Evolutionary conservation across 164 flowering plant species (phyloP), one percentile per base, ranked within the genome.

Genomic region (Aristolochia californica): DNA sequence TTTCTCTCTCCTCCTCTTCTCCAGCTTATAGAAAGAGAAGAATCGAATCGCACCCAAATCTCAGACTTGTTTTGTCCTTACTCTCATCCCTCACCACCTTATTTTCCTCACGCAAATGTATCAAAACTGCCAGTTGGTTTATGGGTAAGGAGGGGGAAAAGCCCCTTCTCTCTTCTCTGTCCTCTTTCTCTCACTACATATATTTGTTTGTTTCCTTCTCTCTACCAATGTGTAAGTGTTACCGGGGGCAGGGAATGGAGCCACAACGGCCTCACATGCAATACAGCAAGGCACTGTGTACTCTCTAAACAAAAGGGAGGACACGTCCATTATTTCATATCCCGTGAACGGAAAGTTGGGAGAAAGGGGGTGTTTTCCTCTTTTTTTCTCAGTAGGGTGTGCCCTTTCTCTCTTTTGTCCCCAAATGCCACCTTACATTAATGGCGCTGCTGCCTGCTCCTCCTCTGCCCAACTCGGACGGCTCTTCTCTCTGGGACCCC

Each of bases 231-330:
- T 54, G 40, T 28, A 18, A 24, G 25, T 50, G 54, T 15, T 45
- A 24, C 30, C 9, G 51, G 45, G 45, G 64, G 62, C 66, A 64
- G 60, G 59, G 63, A 64, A 65, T 71, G 54, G 72, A 66, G 73
- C 75, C 76, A 73, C 70, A 73, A 78, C 65, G 60, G 17, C 58
- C 40, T 77, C 90, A 84, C 90, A 84, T 84, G 91, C 74, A 66
- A 50, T 78, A 82, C 91, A 84, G 91, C 85, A 51, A 71, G 78
- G 83, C 83, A 75, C 69, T 59, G 70, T 65, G 83, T 77, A 75
- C 81, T 52, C 71, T 74, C 74, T 58, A 67, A 67, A 72, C 78
- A 73, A 64, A 78, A 72, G 70, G 53, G 74, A 75, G 74, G 75
- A 70, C 55, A 52, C 64, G 44, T 76, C 76, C 76, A 73, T 70